Percentiles rank a stretch among this genome's conserved stretches.
Conservation (phyloP, 106 monocot species). For the Dendrobium nobile region DNA sequence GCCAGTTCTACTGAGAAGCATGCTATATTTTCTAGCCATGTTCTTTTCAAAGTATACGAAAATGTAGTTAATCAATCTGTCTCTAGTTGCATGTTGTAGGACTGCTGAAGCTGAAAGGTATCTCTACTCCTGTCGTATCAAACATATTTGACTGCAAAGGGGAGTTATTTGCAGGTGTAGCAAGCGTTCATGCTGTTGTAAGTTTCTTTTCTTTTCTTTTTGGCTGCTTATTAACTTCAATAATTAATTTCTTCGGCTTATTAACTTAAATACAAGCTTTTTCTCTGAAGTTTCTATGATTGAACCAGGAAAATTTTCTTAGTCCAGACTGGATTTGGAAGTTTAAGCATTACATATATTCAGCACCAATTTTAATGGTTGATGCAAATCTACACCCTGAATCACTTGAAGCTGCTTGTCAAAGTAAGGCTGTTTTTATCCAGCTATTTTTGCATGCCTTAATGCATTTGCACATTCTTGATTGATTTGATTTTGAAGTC, state of each 20-base stretch:
- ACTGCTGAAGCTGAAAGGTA: constrained; percentile 29
- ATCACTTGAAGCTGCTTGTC: constrained; percentile 63
- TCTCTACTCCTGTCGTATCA: constrained; percentile 59
- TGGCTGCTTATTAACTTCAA: background rate
- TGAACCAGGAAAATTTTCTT: constrained; percentile 55
- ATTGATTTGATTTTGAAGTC: background rate
- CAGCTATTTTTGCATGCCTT: background rate
- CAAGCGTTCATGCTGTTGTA: constrained; percentile 79
- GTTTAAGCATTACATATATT: constrained; percentile 42
- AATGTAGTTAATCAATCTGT: background rate
- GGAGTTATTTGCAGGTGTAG: constrained; percentile 63
- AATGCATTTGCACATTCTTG: too few species aligned
- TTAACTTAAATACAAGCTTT: background rate
- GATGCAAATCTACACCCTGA: constrained; percentile 74
- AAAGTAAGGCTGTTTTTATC: constrained; percentile 32
- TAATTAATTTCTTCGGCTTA: too few species aligned
- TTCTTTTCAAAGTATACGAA: too few species aligned
- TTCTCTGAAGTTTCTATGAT: background rate
- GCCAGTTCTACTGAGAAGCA: too few species aligned
- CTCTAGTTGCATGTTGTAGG: constrained; percentile 28
- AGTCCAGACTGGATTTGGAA: constrained; percentile 48
- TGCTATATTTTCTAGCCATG: too few species aligned
- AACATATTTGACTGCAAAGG: constrained; percentile 60
- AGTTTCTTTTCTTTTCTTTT: constrained; percentile 16
- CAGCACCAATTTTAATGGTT: constrained; percentile 64